These are phyloP conservation scores for Anisodus tanguticus DNA, from an alignment of 257 asterid genomes.

Conservation along the genomic window DNA sequence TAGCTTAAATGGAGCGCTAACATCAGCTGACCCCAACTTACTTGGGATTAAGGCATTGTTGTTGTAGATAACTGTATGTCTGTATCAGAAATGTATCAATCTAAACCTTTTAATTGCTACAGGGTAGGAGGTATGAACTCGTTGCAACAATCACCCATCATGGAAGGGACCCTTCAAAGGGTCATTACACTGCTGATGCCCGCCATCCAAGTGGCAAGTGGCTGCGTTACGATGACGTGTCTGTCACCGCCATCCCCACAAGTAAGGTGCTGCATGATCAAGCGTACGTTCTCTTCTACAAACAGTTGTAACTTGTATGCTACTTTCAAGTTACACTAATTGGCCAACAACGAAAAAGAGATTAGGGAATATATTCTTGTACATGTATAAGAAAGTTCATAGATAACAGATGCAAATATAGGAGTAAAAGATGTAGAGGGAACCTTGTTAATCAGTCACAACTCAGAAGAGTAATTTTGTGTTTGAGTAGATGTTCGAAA, in stretches of 20 bases:
- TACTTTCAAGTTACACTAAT: conserved; percentile 28
- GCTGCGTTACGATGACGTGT: conserved; percentile 80
- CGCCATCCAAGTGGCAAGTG: conserved; percentile 74
- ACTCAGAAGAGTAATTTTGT: conserved; percentile 30
- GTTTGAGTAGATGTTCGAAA: conserved; percentile 20
- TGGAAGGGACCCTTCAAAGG: conserved; percentile 76
- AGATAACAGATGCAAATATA: conserved; percentile 30
- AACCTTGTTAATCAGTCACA: conserved; percentile 26
- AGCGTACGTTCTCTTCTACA: conserved; percentile 79
- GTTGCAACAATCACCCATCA: conserved; percentile 85
- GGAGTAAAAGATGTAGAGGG: conserved; percentile 34
- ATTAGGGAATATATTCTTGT: conserved; percentile 41
- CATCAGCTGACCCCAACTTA: background rate
- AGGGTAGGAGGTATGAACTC: conserved; percentile 68
- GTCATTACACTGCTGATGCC: conserved; percentile 87
- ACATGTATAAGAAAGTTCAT: conserved; percentile 41
- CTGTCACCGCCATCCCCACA: conserved; percentile 56
- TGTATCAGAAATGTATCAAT: background rate
- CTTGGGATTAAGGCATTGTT: conserved; percentile 14
- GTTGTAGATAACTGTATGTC: background rate
- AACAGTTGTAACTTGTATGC: conserved; percentile 54
- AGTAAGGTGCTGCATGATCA: conserved; percentile 74
- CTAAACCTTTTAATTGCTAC: conserved; percentile 28
- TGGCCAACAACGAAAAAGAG: conserved; percentile 22
- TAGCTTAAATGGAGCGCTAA: background rate